Evolutionary conservation across 371 early-diverging fungal species (phyloP).

Genomic region (Rhizomucor miehei): DNA sequence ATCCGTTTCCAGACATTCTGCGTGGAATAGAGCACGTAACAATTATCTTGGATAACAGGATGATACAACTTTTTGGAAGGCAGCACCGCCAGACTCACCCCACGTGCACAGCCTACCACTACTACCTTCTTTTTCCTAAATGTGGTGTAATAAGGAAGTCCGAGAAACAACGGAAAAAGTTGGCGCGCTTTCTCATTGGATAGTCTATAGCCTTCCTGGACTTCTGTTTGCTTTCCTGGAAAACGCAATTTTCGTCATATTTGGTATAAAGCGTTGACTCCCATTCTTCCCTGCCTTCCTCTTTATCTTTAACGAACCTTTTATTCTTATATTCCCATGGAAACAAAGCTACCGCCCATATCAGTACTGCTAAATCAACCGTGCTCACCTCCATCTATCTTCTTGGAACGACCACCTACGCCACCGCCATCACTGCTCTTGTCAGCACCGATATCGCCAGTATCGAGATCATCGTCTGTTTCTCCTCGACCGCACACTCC

Average conservation of each 20-base stretch:
- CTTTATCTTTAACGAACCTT: conserved; percentile 7
- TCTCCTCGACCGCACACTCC: neutral
- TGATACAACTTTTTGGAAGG: too few species aligned
- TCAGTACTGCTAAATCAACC: conserved; percentile 5
- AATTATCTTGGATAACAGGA: too few species aligned
- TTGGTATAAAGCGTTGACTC: conserved; percentile 11
- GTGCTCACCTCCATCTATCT: conserved; percentile 33
- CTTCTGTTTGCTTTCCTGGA: conserved; percentile 26
- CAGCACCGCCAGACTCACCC: too few species aligned
- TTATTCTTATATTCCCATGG: neutral
- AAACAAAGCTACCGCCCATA: too few species aligned
- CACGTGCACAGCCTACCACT: too few species aligned
- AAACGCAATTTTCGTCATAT: conserved; percentile 22
- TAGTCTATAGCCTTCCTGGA: conserved; percentile 16
- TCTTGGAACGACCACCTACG: conserved; percentile 14
- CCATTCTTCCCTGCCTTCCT: neutral
- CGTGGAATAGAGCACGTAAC: too few species aligned
- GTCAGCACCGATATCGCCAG: conserved; percentile 4
- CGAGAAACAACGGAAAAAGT: conserved; percentile 17
- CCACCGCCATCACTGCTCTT: conserved; percentile 13
- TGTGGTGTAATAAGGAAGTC: conserved; percentile 28
- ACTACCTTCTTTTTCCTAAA: conserved; percentile 7
- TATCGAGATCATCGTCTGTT: conserved; percentile 16
- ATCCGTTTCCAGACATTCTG: too few species aligned
- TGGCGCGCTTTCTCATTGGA: conserved; percentile 3